Conservation (phyloP, 805 yeast species). For the Cyberlindnera suaveolens region DNA sequence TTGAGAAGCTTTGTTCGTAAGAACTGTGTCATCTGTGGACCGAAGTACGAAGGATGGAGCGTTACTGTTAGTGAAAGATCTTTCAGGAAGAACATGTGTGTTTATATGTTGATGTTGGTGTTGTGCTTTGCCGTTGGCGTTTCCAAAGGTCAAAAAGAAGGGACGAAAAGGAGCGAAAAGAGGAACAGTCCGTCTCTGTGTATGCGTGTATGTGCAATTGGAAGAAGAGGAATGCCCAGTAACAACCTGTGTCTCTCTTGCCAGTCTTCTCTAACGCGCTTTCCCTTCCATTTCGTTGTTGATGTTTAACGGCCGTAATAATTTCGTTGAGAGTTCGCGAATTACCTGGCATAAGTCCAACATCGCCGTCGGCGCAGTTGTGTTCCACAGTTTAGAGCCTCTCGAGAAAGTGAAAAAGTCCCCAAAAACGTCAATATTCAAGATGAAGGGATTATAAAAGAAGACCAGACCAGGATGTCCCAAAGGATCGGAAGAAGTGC, state of each 20-base stretch:
- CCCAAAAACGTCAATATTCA: neutral
- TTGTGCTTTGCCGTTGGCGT: neutral
- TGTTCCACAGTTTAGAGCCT: neutral
- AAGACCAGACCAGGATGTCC: slow-evolving; percentile 14
- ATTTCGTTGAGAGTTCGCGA: no score
- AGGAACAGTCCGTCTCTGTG: neutral
- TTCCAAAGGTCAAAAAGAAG: neutral
- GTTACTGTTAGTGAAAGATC: slow-evolving; percentile 89
- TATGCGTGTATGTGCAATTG: no score
- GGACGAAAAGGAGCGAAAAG: neutral
- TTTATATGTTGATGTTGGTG: neutral
- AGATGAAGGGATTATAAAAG: neutral
- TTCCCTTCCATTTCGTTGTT: no score
- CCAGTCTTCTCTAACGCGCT: no score
- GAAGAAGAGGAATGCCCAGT: no score
- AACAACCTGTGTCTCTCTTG: no score
- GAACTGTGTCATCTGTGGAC: slow-evolving; percentile 95
- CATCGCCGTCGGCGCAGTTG: no score
- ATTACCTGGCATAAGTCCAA: no score
- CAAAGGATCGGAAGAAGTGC: slow-evolving; percentile 40
- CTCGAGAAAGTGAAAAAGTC: neutral
- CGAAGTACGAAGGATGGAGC: slow-evolving; percentile 94
- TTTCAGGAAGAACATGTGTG: slow-evolving; percentile 45
- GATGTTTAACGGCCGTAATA: no score
- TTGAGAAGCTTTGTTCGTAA: slow-evolving; percentile 82